Percentiles rank a stretch among this genome's conserved stretches.
These are phyloP conservation scores for Yamadazyma oceani DNA, from an alignment of 1,139 yeast genomes.

Conservation along the genomic window DNA sequence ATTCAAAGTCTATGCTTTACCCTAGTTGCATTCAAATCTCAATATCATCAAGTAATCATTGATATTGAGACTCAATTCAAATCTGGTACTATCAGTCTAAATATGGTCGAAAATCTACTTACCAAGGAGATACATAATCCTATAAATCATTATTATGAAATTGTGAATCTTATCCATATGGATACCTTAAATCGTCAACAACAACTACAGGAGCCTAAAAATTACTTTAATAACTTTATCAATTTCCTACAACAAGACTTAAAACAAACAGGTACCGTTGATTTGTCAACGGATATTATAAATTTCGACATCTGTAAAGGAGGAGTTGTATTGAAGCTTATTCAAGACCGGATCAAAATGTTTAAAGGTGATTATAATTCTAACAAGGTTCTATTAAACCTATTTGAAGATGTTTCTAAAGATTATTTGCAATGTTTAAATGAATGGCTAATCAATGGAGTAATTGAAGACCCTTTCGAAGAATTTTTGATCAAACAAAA, in stretches of 20 bases:
- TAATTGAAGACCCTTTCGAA: constrained; percentile 72
- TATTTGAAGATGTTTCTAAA: constrained; percentile 60
- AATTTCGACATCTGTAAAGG: constrained; percentile 63
- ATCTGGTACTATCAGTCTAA: constrained; percentile 34
- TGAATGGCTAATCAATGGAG: constrained; percentile 76
- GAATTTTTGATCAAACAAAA: constrained; percentile 73
- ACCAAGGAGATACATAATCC: constrained; percentile 30
- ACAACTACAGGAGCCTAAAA: constrained; percentile 20
- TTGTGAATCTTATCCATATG: constrained; percentile 46
- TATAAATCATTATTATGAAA: constrained; percentile 58
- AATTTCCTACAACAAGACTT: constrained; percentile 43
- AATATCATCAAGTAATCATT: constrained; percentile 50
- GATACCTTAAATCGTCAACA: constrained; percentile 29
- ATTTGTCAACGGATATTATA: constrained; percentile 52
- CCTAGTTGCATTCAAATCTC: constrained; percentile 48
- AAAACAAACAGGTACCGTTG: constrained; percentile 42
- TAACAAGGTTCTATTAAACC: constrained; percentile 45
- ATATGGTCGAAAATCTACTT: constrained; percentile 31
- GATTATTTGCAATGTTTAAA: constrained; percentile 72
- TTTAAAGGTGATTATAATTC: constrained; percentile 69
- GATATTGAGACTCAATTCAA: constrained; percentile 56
- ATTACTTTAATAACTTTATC: constrained; percentile 35
- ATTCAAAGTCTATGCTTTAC: constrained; percentile 71
- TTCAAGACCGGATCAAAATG: constrained; percentile 57
- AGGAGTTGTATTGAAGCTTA: constrained; percentile 59